Conservation (phyloP, 345 rosid genomes). For the Bruguiera sexangula region DNA sequence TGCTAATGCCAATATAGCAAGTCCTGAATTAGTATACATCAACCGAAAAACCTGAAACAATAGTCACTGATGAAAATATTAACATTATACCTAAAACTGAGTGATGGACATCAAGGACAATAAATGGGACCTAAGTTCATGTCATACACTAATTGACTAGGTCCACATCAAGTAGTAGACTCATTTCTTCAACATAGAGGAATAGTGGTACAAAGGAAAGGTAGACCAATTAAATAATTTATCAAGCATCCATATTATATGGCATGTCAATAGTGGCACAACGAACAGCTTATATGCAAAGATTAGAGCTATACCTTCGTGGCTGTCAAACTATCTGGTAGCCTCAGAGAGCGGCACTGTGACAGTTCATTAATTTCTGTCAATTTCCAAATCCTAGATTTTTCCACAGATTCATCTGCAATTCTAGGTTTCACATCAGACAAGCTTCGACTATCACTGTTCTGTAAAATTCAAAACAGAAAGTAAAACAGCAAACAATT, state of each 20-base stretch:
- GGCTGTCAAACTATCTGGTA: conserved; percentile 52
- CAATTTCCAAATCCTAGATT: conserved; percentile 62
- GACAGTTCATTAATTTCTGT: conserved; percentile 73
- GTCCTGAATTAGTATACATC: conserved; percentile 57
- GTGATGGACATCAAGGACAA: too few species aligned
- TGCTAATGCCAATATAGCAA: conserved; percentile 52
- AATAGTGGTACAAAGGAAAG: too few species aligned
- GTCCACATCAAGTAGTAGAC: too few species aligned
- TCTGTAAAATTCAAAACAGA: conserved; percentile 40
- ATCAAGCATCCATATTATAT: not conserved
- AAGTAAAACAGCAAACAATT: not conserved
- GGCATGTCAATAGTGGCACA: not conserved
- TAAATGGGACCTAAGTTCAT: too few species aligned
- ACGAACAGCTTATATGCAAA: not conserved
- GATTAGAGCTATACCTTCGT: conserved; percentile 43
- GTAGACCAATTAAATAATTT: too few species aligned
- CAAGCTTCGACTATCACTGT: conserved; percentile 46
- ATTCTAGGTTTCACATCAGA: conserved; percentile 64
- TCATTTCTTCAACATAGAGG: too few species aligned
- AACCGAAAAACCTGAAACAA: conserved; percentile 48
- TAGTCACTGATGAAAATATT: not conserved
- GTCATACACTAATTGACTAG: too few species aligned
- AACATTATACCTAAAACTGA: too few species aligned
- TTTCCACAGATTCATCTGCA: conserved; percentile 53
- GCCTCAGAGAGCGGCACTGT: conserved; percentile 71